Percentiles rank a stretch among this genome's conserved stretches.
phyloP scores from a whole-genome alignment of 768 basidiomycete genomes.

The Dacryopinax primogenitus region DNA sequence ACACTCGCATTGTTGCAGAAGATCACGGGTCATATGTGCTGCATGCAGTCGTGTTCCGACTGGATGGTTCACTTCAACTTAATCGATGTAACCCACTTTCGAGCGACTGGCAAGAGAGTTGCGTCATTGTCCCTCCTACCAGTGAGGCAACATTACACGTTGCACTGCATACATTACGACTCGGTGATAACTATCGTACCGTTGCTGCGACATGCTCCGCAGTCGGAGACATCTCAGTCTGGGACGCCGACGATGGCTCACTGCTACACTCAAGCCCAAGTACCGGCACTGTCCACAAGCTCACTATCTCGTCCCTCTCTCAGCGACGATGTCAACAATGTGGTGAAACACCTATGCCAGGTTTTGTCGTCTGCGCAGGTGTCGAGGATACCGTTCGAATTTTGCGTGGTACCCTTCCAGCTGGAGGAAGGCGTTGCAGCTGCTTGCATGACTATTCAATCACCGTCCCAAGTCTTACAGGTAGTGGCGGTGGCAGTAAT shows the following conservation, averaged over 20 bases:
- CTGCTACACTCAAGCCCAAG: constrained; percentile 27
- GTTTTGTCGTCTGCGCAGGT: constrained; percentile 52
- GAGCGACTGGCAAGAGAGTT: constrained; percentile 29
- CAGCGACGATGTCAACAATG: constrained; percentile 55
- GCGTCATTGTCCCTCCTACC: constrained; percentile 40
- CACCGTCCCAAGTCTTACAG: constrained; percentile 29
- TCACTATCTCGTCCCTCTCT: constrained; percentile 47
- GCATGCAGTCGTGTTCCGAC: not conserved
- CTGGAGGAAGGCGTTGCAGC: constrained; percentile 50
- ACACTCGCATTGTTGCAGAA: constrained; percentile 23
- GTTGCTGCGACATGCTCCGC: constrained; percentile 53
- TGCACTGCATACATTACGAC: constrained; percentile 32
- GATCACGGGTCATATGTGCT: constrained; percentile 4
- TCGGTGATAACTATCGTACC: constrained; percentile 39
- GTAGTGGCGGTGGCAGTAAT: constrained; percentile 10
- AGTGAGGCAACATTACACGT: constrained; percentile 39
- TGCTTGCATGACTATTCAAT: constrained; percentile 40
- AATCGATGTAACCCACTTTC: constrained; percentile 8
- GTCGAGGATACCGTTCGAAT: constrained; percentile 50
- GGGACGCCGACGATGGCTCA: constrained; percentile 39
- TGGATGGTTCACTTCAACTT: constrained; percentile 5
- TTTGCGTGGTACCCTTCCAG: constrained; percentile 48
- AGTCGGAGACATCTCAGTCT: constrained; percentile 56
- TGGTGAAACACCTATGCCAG: constrained; percentile 51
- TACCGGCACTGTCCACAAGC: constrained; percentile 32